A percentile compares a stretch with the other conserved stretches of the same genome.
phyloP scores from a whole-genome alignment of 2,329 filamentous ascomycete species.

The Davidsoniella eucalypti region DNA sequence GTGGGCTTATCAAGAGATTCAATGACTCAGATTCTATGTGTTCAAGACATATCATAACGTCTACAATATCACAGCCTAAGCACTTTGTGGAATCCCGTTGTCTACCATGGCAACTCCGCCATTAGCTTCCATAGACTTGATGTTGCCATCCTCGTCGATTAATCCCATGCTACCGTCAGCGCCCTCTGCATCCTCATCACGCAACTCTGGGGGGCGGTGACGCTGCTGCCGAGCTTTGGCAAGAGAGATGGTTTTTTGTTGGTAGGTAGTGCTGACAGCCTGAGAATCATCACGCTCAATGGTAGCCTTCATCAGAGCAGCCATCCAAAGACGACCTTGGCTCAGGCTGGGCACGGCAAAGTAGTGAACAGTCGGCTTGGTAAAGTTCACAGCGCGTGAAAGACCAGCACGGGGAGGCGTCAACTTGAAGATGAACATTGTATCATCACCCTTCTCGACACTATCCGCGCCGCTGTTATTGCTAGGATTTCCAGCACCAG shows the following conservation, averaged over 20 bases:
- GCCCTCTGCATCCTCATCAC: constrained; percentile 43
- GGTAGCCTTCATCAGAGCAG: constrained; percentile 93
- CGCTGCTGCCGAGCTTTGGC: constrained; percentile 76
- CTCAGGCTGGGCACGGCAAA: constrained; percentile 87
- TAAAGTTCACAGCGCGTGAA: constrained; percentile 87
- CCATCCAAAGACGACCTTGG: constrained; percentile 92
- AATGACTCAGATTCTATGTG: too few relatives aligned
- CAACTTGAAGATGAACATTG: constrained; percentile 96
- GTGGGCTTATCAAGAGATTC: too few relatives aligned
- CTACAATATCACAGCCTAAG: constrained; percentile 2
- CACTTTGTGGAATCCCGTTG: constrained; percentile 20
- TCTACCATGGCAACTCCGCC: constrained; percentile 23
- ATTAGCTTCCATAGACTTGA: constrained; percentile 19
- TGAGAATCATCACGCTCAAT: constrained; percentile 79
- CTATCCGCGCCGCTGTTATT: constrained; percentile 22
- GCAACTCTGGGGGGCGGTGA: constrained; percentile 76
- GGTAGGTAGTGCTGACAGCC: constrained; percentile 78
- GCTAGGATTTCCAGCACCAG: constrained; percentile 57
- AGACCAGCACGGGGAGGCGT: constrained; percentile 77
- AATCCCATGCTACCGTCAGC: constrained; percentile 13
- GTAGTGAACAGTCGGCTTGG: constrained; percentile 92
- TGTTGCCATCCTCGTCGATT: constrained; percentile 4
- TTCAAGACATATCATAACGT: not conserved
- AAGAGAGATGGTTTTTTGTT: constrained; percentile 90
- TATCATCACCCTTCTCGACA: constrained; percentile 39